A percentile compares a stretch with the other conserved stretches of the same genome.
These are phyloP conservation scores for Haplosporangium gracile DNA, from an alignment of 192 early-diverging fungal species.

Conservation along the genomic window DNA sequence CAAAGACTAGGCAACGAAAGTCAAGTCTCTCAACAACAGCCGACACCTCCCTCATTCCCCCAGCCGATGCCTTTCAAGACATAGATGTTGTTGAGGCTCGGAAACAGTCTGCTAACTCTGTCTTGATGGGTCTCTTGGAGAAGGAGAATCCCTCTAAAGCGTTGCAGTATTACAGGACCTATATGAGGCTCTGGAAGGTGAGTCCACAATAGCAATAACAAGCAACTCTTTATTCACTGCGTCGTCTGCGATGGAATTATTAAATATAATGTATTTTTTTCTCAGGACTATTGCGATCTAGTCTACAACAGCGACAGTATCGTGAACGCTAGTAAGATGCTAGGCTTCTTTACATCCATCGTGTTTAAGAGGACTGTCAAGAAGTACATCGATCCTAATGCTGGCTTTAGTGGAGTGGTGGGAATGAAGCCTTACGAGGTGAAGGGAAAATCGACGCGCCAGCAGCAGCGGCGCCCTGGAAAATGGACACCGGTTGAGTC, in stretches of 20 bases:
- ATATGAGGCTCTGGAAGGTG: conserved; percentile 1
- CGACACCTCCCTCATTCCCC: background rate
- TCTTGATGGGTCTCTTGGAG: background rate
- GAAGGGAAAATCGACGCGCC: background rate
- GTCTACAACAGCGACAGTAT: conserved; percentile 10
- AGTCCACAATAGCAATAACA: background rate
- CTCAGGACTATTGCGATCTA: conserved; percentile 8
- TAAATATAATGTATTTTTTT: background rate
- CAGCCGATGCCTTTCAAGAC: background rate
- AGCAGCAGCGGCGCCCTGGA: background rate
- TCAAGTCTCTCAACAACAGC: background rate
- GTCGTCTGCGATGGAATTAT: background rate
- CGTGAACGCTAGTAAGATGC: conserved; percentile 3
- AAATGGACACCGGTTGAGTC: background rate
- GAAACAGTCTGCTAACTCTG: background rate
- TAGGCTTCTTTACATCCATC: conserved; percentile 7
- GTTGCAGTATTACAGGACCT: background rate
- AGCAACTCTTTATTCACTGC: background rate
- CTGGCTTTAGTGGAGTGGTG: conserved; percentile 4
- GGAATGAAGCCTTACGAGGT: background rate
- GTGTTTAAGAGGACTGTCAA: conserved; percentile 7
- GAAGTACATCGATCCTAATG: background rate
- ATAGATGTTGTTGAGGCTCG: background rate
- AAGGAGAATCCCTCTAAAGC: background rate
- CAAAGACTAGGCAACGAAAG: background rate